These are phyloP conservation scores for Didymella glomerata DNA, from an alignment of 2,329 filamentous ascomycete species.

Conservation along the genomic window DNA sequence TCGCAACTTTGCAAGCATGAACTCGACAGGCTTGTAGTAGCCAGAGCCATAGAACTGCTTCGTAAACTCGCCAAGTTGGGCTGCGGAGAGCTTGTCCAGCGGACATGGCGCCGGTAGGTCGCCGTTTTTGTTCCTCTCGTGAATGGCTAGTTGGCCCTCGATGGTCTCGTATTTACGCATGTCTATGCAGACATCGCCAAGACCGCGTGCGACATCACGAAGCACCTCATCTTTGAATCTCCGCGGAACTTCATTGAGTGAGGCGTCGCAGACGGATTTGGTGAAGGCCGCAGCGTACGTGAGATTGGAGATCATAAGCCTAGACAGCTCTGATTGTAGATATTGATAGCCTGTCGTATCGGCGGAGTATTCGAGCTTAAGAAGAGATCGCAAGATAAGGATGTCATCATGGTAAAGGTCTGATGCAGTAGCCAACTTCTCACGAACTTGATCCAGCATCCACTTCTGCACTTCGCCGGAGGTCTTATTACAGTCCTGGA, in stretches of 20 bases:
- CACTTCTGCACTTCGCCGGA: background rate
- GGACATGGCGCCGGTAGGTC: background rate
- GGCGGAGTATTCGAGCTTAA: constrained; percentile 7
- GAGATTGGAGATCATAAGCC: constrained; percentile 13
- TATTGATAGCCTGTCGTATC: constrained; percentile 1
- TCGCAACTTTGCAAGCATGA: constrained; percentile 2
- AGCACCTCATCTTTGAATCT: constrained; percentile 8
- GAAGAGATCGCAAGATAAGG: constrained; percentile 5
- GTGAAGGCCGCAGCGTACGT: constrained; percentile 5
- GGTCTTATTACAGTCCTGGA: background rate
- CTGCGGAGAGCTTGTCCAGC: constrained; percentile 10
- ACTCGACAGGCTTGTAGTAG: background rate
- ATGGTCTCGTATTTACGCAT: constrained; percentile 5
- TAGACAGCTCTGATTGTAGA: constrained; percentile 4
- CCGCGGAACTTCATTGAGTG: constrained; percentile 1
- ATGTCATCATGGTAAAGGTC: constrained; percentile 10
- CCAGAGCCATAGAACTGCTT: constrained; percentile 8
- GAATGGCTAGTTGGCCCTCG: background rate
- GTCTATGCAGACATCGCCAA: constrained; percentile 13
- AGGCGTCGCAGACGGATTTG: constrained; percentile 4
- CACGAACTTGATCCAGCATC: constrained; percentile 6
- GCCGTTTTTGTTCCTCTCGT: background rate
- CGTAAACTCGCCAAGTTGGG: constrained; percentile 7
- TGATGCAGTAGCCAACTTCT: background rate
- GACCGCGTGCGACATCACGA: constrained; percentile 2